phyloP scores from a whole-genome alignment of 805 yeast genomes.

The Lipomyces lipofer region DNA sequence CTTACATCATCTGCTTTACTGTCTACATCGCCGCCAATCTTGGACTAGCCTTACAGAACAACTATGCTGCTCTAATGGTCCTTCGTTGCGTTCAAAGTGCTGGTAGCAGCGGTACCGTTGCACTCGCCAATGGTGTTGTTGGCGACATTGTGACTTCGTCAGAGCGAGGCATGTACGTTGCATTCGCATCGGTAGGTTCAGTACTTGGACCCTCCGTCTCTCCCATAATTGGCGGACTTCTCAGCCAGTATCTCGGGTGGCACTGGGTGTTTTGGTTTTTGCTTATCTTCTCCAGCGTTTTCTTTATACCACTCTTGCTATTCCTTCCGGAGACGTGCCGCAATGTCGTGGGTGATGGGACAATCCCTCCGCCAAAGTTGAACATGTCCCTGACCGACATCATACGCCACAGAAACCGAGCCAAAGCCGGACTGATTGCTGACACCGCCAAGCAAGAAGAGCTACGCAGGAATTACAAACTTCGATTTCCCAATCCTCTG shows the following conservation, averaged over 20 bases:
- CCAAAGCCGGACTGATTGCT: not conserved
- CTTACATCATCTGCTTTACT: slow-evolving; percentile 54
- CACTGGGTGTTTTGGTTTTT: slow-evolving; percentile 76
- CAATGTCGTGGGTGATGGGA: slow-evolving; percentile 71
- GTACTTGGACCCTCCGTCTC: slow-evolving; percentile 76
- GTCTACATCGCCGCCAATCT: slow-evolving; percentile 62
- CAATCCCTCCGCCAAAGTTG: slow-evolving; percentile 41
- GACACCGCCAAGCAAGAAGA: not conserved
- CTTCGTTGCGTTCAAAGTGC: slow-evolving; percentile 73
- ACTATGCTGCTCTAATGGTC: slow-evolving; percentile 60
- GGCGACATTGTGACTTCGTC: slow-evolving; percentile 69
- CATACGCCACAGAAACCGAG: not conserved
- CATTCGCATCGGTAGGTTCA: slow-evolving; percentile 62
- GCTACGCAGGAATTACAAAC: not conserved
- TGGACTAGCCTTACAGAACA: slow-evolving; percentile 61
- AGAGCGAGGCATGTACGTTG: slow-evolving; percentile 71
- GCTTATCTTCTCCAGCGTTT: slow-evolving; percentile 60
- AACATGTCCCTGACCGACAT: not conserved
- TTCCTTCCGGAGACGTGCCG: slow-evolving; percentile 76
- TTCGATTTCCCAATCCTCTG: slow-evolving; percentile 6
- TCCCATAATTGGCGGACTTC: slow-evolving; percentile 61
- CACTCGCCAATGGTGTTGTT: slow-evolving; percentile 66
- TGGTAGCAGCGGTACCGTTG: slow-evolving; percentile 72
- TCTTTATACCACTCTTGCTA: slow-evolving; percentile 40
- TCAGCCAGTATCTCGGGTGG: slow-evolving; percentile 59